Evolutionary conservation across 2,329 filamentous ascomycete species (phyloP).

Genomic region (Ramularia endophylla): DNA sequence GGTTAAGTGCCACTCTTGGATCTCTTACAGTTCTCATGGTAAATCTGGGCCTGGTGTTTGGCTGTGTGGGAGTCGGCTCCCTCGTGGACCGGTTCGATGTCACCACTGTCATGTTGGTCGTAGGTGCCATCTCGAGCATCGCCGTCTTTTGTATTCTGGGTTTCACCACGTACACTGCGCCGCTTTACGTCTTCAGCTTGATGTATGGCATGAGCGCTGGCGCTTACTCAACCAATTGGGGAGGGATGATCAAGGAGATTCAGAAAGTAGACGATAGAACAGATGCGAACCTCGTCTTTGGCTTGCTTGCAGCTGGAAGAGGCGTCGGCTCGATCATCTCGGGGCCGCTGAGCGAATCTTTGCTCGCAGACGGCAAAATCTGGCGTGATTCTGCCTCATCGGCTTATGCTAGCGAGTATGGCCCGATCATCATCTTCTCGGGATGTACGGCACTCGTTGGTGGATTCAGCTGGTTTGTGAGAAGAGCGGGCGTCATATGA

Average conservation of each 20-base stretch:
- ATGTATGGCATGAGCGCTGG: constrained; percentile 40
- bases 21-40: constrained; percentile 36
- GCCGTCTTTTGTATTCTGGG: constrained; percentile 42
- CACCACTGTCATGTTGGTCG: constrained; percentile 33
- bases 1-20: constrained; percentile 30
- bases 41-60: constrained; percentile 35
- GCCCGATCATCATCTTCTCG: constrained; percentile 37
- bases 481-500: constrained; percentile 16
- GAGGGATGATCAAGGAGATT: constrained; percentile 21
- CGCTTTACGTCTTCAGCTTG: constrained; percentile 39
- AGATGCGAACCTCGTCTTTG: constrained; percentile 46
- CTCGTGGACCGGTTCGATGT: constrained; percentile 38
- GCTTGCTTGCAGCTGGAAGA: constrained; percentile 43
- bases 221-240: constrained; percentile 34
- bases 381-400: constrained; percentile 22
- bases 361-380: constrained; percentile 31
- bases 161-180: constrained; percentile 36
- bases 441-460: constrained; percentile 23
- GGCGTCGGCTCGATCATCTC: constrained; percentile 48
- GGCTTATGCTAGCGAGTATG: constrained; percentile 39
- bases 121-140: constrained; percentile 31
- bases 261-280: constrained; percentile 15
- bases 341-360: constrained; percentile 46
- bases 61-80: constrained; percentile 34
- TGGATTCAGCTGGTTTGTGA: constrained; percentile 16